A percentile compares a stretch with the other conserved stretches of the same genome.
Conservation (phyloP, 2,329 filamentous ascomycete species). For the Penicillium brasilianum region DNA sequence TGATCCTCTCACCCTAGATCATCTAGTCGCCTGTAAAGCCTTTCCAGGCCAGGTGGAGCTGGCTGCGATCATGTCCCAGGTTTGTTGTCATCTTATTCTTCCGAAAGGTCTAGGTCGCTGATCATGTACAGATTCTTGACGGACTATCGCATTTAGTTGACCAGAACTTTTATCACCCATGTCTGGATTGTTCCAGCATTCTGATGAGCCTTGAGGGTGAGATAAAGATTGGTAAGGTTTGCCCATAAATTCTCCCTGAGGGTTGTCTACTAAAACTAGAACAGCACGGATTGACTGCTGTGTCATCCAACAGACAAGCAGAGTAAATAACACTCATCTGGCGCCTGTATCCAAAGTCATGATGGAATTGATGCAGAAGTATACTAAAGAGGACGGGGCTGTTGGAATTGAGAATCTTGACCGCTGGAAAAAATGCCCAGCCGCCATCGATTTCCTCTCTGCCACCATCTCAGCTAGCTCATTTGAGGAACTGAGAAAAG, state of each 20-base stretch:
- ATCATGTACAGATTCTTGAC: neutral
- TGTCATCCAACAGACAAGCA: neutral
- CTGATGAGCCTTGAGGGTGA: slow-evolving; percentile 28
- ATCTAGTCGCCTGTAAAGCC: neutral
- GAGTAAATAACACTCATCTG: neutral
- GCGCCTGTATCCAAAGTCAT: neutral
- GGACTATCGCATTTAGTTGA: neutral
- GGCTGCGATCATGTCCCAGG: neutral
- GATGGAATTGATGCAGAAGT: neutral
- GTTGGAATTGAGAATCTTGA: neutral
- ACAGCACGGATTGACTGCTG: neutral
- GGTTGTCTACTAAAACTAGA: neutral
- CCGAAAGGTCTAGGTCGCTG: neutral
- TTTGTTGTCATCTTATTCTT: neutral
- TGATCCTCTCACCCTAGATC: neutral
- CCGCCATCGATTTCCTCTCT: slow-evolving; percentile 20
- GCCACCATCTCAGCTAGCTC: slow-evolving; percentile 20
- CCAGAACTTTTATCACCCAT: slow-evolving; percentile 22
- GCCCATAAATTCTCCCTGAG: neutral
- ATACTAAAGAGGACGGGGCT: neutral
- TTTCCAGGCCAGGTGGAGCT: neutral
- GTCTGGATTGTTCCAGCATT: slow-evolving; percentile 32
- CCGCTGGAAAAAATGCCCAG: slow-evolving; percentile 12
- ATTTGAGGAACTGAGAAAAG: slow-evolving; percentile 24
- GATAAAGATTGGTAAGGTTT: slow-evolving; percentile 31